phyloP scores from a whole-genome alignment of 2,329 filamentous ascomycete genomes.

The Neonectria neomacrospora region DNA sequence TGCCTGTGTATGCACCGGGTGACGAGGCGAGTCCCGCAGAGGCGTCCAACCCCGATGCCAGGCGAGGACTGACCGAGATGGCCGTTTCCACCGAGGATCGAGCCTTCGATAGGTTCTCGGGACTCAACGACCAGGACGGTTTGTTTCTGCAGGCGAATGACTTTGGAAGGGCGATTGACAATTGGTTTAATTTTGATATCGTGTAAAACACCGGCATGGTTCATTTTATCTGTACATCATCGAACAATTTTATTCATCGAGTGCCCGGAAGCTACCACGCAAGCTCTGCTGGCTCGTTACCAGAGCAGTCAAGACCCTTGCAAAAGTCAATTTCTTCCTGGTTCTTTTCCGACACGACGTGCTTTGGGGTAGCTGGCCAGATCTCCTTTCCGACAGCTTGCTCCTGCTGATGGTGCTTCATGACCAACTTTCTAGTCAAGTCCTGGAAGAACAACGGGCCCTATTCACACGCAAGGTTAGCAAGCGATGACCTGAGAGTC shows the following conservation, averaged over 20 bases:
- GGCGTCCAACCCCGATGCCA: background rate
- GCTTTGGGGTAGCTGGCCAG: constrained; percentile 58
- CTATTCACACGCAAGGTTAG: constrained; percentile 41
- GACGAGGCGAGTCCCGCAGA: constrained; percentile 24
- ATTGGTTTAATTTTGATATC: constrained; percentile 45
- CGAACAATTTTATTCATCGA: background rate
- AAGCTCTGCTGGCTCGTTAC: constrained; percentile 8
- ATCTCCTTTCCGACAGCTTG: constrained; percentile 57
- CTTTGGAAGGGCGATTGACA: constrained; percentile 50
- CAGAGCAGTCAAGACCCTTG: constrained; percentile 15
- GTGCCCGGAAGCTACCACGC: constrained; percentile 9
- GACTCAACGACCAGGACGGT: constrained; percentile 36
- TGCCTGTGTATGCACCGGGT: constrained; percentile 50
- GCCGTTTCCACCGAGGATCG: background rate
- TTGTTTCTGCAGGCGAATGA: constrained; percentile 50
- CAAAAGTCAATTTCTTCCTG: constrained; percentile 27
- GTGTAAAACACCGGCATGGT: background rate
- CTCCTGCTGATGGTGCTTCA: constrained; percentile 59
- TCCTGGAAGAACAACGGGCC: constrained; percentile 67
- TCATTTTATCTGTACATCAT: background rate
- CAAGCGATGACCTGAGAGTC: background rate
- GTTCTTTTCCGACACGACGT: constrained; percentile 36
- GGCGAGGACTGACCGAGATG: background rate
- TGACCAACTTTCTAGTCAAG: constrained; percentile 58
- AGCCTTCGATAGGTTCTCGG: constrained; percentile 4